These are phyloP conservation scores for Sarocladium oryzae DNA, from an alignment of 2,329 filamentous ascomycete species.

Conservation along the genomic window DNA sequence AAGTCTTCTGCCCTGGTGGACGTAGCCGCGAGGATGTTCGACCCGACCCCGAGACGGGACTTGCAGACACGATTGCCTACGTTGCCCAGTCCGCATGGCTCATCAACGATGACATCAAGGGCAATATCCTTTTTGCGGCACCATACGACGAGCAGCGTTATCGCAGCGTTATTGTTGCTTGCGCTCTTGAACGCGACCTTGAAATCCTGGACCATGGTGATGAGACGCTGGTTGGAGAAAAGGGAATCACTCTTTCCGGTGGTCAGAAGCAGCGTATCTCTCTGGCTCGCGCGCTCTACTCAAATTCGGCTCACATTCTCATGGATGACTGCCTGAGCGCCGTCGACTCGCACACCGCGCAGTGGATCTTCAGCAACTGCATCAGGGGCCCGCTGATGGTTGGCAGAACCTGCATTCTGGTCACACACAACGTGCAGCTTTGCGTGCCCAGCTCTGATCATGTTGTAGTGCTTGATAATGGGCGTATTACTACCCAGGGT, in stretches of 20 bases:
- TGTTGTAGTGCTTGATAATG: conserved; percentile 83
- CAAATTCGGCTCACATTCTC: conserved; percentile 81
- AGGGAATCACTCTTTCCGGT: conserved; percentile 92
- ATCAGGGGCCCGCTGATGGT: conserved; percentile 85
- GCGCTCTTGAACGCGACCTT: conserved; percentile 83
- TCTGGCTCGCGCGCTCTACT: conserved; percentile 94
- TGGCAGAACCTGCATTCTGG: conserved; percentile 83
- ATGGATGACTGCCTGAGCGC: conserved; percentile 94
- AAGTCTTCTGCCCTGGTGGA: conserved; percentile 78
- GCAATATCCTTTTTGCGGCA: conserved; percentile 90
- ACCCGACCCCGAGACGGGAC: conserved; percentile 72
- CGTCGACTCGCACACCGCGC: conserved; percentile 93
- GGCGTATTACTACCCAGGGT: conserved; percentile 72
- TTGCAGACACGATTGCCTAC: conserved; percentile 90
- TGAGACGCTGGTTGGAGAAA: conserved; percentile 90
- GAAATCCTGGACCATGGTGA: conserved; percentile 90
- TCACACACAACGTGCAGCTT: conserved; percentile 91
- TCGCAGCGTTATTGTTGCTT: conserved; percentile 80
- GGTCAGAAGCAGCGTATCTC: conserved; percentile 98
- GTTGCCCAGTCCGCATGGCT: conserved; percentile 97
- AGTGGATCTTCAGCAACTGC: conserved; percentile 96
- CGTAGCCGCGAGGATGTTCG: conserved; percentile 79
- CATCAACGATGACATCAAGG: conserved; percentile 89
- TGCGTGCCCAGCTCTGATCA: conserved; percentile 75
- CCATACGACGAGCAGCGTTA: conserved; percentile 78